Conservation (phyloP, 768 basidiomycete species). For the Podaxis sp. region DNA sequence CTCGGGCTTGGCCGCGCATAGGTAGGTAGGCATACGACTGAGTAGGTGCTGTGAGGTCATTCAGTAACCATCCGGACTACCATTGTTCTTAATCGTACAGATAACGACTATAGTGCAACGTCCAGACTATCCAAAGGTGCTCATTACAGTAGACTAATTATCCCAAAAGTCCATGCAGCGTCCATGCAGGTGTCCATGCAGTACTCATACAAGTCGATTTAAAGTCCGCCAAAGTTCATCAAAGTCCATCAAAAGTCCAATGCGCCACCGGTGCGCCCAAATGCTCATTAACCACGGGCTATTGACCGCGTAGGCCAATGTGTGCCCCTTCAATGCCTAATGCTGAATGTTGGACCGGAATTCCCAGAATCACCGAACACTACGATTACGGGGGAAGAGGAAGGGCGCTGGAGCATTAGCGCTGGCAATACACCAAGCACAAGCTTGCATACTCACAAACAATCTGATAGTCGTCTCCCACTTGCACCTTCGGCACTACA, state of each 20-base stretch:
- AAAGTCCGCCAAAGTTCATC: neutral
- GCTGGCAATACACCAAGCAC: neutral
- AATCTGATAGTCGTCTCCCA: slow-evolving; percentile 31
- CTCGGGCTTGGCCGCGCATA: too few species aligned
- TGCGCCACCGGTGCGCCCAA: neutral
- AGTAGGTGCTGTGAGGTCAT: too few species aligned
- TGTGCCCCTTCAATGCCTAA: neutral
- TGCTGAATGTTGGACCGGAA: slow-evolving; percentile 29
- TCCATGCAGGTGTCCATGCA: neutral
- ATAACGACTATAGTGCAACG: too few species aligned
- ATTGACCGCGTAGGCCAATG: neutral
- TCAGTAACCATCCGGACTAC: too few species aligned
- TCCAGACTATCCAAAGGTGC: neutral
- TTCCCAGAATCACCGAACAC: slow-evolving; percentile 40
- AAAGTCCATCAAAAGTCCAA: slow-evolving; percentile 1
- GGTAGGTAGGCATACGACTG: too few species aligned
- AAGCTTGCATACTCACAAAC: slow-evolving; percentile 24
- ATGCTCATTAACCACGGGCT: neutral
- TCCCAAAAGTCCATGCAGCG: neutral
- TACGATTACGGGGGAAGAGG: slow-evolving; percentile 9
- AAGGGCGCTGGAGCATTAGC: neutral
- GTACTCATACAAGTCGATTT: too few species aligned
- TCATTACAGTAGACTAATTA: neutral
- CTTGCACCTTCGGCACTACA: slow-evolving; percentile 27
- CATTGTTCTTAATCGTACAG: too few species aligned